Base-by-base conservation (phyloP, 768 basidiomycete genomes). In the Brasilioporus rufonigricans region DNA sequence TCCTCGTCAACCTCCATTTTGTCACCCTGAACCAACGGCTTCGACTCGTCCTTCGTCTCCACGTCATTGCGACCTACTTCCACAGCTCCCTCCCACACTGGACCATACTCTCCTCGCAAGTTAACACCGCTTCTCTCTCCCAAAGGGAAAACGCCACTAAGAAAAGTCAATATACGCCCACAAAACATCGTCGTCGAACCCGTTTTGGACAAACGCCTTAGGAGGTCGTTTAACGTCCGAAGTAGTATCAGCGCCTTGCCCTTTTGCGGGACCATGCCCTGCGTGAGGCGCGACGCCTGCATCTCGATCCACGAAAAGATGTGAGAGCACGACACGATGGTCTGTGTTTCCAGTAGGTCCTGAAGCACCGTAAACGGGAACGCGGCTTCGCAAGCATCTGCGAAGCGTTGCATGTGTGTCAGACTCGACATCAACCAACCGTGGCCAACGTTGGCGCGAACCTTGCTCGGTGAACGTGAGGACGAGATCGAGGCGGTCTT, bases 81-180 rank as follows among this genome's bases (percentile, higher is more conserved):
- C 49, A 74, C 75, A 18, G 85, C 82, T 14, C 84, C 82, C 55
- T 91, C 86, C 90, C 89, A 91, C 23, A 77, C 73, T 11, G 89
- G 84, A 0, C 91, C 85, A 67, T 87, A 92, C 72, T 95, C 90
- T 53, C 93, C 93, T 31, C 93, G 77, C 58, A 96, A 71, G 70
- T 97, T 97, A 32, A 96, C 93, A 31, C 93, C 92, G 67, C 91
- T 93, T 47, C 92, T 76, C 69, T 96, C 93, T 3, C 90, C 89
- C 10, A 97, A 71, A 7, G 91, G 89, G 66, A 93, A 96, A 2
- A 92, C 90, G 2, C 82, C 83, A 55, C 88, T 90, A 47, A 96
- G 73, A 69, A 95, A 94, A 1, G 88, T 87, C 67, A 93, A 76
- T 65, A 97, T 95, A 2, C 92, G 82, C 5, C 93, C 94, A 62